These are phyloP conservation scores for Ramaria rubella DNA, from an alignment of 768 basidiomycete species.

Conservation along the genomic window DNA sequence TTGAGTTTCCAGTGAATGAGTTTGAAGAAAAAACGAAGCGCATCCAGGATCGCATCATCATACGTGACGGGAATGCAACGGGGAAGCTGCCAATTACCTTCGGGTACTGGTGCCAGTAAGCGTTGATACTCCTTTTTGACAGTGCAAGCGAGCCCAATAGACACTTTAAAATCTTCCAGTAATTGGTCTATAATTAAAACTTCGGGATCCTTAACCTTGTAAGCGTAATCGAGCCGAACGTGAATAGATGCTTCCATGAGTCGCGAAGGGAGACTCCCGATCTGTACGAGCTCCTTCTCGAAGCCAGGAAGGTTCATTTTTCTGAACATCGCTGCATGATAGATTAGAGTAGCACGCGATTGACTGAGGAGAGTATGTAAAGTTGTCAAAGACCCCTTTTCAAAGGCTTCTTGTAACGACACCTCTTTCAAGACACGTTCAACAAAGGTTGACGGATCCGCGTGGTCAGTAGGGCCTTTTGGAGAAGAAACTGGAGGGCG, in stretches of 20 bases:
- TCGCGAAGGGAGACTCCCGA: conserved; percentile 95
- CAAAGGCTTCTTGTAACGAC: conserved; percentile 90
- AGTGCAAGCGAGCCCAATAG: conserved; percentile 88
- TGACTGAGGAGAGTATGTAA: conserved; percentile 79
- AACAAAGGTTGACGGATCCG: conserved; percentile 80
- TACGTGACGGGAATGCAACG: conserved; percentile 87
- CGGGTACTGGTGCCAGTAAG: conserved; percentile 82
- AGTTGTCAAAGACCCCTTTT: conserved; percentile 83
- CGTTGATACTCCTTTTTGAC: conserved; percentile 91
- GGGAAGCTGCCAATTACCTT: conserved; percentile 82
- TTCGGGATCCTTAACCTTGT: conserved; percentile 82
- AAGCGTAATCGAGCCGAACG: conserved; percentile 82
- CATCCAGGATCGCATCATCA: conserved; percentile 82
- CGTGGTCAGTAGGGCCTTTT: conserved; percentile 37
- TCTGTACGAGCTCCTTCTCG: conserved; percentile 78
- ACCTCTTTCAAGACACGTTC: conserved; percentile 95
- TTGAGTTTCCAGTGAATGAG: conserved; percentile 95
- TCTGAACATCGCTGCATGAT: conserved; percentile 64
- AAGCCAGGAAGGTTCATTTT: conserved; percentile 91
- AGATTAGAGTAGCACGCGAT: conserved; percentile 82
- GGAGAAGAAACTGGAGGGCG: conserved; percentile 18
- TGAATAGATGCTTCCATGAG: conserved; percentile 88
- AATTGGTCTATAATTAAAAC: conserved; percentile 90
- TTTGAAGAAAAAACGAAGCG: conserved; percentile 84
- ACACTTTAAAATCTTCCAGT: conserved; percentile 85